Percentiles rank a stretch among this genome's conserved stretches.
phyloP scores from a whole-genome alignment of 805 yeast genomes.

The Clavispora fructus region DNA sequence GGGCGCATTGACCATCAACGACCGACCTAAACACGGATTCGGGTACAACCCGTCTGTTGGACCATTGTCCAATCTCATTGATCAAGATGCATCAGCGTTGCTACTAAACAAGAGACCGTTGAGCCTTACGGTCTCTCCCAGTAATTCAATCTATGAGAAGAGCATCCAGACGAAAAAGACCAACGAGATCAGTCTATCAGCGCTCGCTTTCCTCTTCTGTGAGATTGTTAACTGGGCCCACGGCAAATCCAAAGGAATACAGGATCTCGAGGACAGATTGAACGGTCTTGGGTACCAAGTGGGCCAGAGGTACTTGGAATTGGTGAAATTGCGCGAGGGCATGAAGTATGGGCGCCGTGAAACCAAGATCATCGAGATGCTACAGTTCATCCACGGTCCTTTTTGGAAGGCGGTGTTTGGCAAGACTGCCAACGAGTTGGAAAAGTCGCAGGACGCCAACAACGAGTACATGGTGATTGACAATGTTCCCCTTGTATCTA shows the following conservation, averaged over 20 bases:
- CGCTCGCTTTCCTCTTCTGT: slow-evolving; percentile 64
- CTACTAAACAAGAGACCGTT: slow-evolving; percentile 29
- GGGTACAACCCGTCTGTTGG: slow-evolving; percentile 44
- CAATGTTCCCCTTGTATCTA: slow-evolving; percentile 63
- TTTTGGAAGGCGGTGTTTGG: slow-evolving; percentile 77
- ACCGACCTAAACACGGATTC: slow-evolving; percentile 23
- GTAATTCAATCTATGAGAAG: slow-evolving; percentile 57
- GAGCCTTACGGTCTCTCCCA: slow-evolving; percentile 29
- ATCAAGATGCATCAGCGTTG: slow-evolving; percentile 32
- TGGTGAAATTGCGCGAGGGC: slow-evolving; percentile 66
- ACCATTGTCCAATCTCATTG: slow-evolving; percentile 34
- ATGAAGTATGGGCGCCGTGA: slow-evolving; percentile 58
- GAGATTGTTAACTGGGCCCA: slow-evolving; percentile 67
- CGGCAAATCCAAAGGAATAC: slow-evolving; percentile 57
- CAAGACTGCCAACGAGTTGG: slow-evolving; percentile 66
- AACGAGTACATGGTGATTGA: slow-evolving; percentile 78
- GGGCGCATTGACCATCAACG: slow-evolving; percentile 15
- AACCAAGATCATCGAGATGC: slow-evolving; percentile 55
- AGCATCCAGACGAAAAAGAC: slow-evolving; percentile 57
- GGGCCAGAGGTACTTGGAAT: slow-evolving; percentile 67
- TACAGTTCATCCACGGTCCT: slow-evolving; percentile 66
- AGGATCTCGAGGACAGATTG: slow-evolving; percentile 51
- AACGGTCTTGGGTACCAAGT: slow-evolving; percentile 74
- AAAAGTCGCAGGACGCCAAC: slow-evolving; percentile 63
- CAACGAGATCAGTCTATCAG: slow-evolving; percentile 61